phyloP scores from a whole-genome alignment of 2,329 filamentous ascomycete species.

The Ceratocystis colombiana region DNA sequence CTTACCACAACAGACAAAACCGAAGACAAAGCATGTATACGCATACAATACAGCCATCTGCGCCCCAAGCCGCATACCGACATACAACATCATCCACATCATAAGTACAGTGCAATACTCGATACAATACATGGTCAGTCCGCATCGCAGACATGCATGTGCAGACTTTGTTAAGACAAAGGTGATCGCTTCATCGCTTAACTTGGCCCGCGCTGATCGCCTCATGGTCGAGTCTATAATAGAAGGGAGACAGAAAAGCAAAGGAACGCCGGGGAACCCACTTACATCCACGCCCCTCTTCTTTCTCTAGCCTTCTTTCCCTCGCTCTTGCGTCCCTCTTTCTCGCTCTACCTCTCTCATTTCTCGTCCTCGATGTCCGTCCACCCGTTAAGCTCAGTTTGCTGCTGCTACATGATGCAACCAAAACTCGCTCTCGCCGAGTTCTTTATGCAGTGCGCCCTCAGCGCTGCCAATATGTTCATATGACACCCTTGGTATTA shows the following conservation, averaged over 20 bases:
- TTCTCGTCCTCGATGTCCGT: neutral
- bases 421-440: constrained; percentile 2
- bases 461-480: neutral
- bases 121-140: neutral
- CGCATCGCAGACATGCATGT: neutral
- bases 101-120: neutral
- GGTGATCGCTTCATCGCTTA: constrained; percentile 13
- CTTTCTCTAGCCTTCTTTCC: neutral
- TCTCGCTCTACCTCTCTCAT: neutral
- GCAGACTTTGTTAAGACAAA: neutral
- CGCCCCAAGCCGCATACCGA: neutral
- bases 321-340: neutral
- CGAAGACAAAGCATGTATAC: neutral
- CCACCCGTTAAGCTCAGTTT: neutral
- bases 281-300: constrained; percentile 9
- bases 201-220: constrained; percentile 12
- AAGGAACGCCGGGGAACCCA: constrained; percentile 11
- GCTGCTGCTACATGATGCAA: neutral
- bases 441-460: constrained; percentile 4
- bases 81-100: neutral
- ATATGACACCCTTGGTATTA: neutral
- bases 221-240: constrained; percentile 8
- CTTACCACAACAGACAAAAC: neutral
- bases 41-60: neutral
- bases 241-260: constrained; percentile 11